phyloP scores from a whole-genome alignment of 2,329 filamentous ascomycete species.

The Arthroderma sp. region DNA sequence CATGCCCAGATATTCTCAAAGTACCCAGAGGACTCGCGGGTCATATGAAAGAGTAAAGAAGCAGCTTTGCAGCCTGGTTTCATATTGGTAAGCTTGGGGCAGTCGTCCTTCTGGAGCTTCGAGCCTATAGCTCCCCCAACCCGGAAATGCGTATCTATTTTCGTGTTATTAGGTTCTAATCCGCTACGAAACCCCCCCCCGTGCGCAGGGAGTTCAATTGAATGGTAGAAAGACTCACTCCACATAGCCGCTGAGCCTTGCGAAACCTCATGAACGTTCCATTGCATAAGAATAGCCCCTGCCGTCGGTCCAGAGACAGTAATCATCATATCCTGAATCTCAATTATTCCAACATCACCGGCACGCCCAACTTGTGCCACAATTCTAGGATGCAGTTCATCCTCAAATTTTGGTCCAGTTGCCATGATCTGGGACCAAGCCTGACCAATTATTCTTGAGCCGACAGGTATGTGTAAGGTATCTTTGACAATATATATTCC shows the following conservation, averaged over 20 bases:
- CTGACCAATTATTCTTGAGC: constrained; percentile 48
- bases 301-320: constrained; percentile 22
- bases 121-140: constrained; percentile 27
- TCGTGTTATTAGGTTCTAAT: neutral
- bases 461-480: constrained; percentile 53
- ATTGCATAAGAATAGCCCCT: constrained; percentile 25
- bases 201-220: no score
- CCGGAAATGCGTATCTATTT: constrained; percentile 24
- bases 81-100: constrained; percentile 15
- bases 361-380: constrained; percentile 17
- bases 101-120: constrained; percentile 18
- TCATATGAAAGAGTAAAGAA: constrained; percentile 50
- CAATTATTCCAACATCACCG: constrained; percentile 22
- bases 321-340: constrained; percentile 26
- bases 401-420: constrained; percentile 18
- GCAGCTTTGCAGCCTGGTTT: constrained; percentile 18
- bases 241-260: constrained; percentile 14
- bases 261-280: constrained; percentile 20
- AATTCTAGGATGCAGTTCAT: constrained; percentile 14
- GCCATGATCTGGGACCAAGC: constrained; percentile 25
- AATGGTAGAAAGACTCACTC: neutral
- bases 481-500: constrained; percentile 58
- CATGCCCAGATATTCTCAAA: constrained; percentile 19
- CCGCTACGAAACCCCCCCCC: constrained; percentile 12
- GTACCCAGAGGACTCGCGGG: constrained; percentile 33